Evolutionary conservation across 495 filamentous ascomycete genomes (phyloP).

Genomic region (Talaromyces liani): DNA sequence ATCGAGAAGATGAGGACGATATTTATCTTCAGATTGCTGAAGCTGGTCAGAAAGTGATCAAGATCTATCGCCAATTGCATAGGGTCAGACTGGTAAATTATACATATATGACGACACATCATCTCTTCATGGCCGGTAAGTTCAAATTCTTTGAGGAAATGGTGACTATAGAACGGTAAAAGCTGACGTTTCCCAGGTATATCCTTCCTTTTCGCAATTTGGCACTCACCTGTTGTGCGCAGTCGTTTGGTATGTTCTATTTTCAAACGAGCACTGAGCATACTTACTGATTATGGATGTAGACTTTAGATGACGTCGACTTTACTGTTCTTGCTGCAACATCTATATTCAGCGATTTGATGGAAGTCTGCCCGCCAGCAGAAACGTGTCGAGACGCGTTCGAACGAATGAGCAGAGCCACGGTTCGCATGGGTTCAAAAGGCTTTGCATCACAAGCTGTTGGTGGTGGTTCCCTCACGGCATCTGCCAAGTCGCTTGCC

Average conservation of each 20-base stretch:
- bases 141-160: not conserved
- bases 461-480: constrained; percentile 11
- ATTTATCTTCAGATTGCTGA: constrained; percentile 92
- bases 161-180: not conserved
- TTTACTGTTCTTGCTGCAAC: constrained; percentile 93
- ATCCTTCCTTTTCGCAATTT: constrained; percentile 93
- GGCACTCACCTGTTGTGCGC: constrained; percentile 86
- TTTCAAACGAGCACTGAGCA: not conserved
- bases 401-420: constrained; percentile 90
- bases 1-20: constrained; percentile 77
- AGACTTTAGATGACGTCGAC: constrained; percentile 93
- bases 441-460: constrained; percentile 58
- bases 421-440: constrained; percentile 73
- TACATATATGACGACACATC: constrained; percentile 93
- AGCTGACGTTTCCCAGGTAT: constrained; percentile 47
- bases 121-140: constrained; percentile 90
- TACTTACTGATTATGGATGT: not conserved
- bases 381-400: constrained; percentile 90
- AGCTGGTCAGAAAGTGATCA: constrained; percentile 85
- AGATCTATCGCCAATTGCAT: constrained; percentile 86
- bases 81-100: constrained; percentile 86
- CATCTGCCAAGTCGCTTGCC: not conserved
- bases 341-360: constrained; percentile 71
- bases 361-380: constrained; percentile 71
- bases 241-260: constrained; percentile 54